These are phyloP conservation scores for Evernia prunastri DNA, from an alignment of 495 filamentous ascomycete species.

Conservation along the genomic window DNA sequence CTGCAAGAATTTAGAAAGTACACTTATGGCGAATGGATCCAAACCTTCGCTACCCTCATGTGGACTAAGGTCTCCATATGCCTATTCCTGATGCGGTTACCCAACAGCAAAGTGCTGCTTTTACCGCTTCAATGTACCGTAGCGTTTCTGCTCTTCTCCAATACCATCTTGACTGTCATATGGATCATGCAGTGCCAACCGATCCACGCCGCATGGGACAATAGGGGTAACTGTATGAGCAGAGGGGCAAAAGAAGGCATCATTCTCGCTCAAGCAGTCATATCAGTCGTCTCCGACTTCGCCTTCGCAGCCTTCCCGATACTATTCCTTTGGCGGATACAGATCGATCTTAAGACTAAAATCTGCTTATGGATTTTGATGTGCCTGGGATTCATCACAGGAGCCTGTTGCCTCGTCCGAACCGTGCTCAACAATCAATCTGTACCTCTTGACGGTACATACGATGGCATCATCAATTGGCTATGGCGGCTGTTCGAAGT, in stretches of 20 bases:
- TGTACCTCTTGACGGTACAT: conserved; percentile 21
- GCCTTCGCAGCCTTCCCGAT: conserved; percentile 24
- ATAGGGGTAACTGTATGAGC: conserved; percentile 24
- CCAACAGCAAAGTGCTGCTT: conserved; percentile 15
- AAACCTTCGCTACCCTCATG: conserved; percentile 27
- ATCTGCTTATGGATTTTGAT: conserved; percentile 25
- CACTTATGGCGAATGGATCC: conserved; percentile 28
- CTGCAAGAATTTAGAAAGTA: conserved; percentile 24
- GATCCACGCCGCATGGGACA: conserved; percentile 22
- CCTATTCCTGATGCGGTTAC: conserved; percentile 25
- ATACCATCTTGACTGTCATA: conserved; percentile 21
- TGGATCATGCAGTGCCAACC: conserved; percentile 27
- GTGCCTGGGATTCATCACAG: conserved; percentile 26
- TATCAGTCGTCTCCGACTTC: conserved; percentile 25
- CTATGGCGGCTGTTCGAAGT: conserved; percentile 27
- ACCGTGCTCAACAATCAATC: conserved; percentile 25
- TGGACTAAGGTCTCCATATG: conserved; percentile 28
- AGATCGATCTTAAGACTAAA: conserved; percentile 25
- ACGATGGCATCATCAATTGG: conserved; percentile 27
- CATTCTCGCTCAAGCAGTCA: conserved; percentile 25
- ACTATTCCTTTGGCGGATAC: conserved; percentile 21
- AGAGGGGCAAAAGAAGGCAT: conserved; percentile 16
- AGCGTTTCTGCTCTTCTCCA: conserved; percentile 26
- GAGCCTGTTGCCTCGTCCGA: conserved; percentile 22
- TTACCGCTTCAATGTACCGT: conserved; percentile 19